Base-by-base conservation (phyloP, 2,329 filamentous ascomycete genomes). In the Colletotrichum magnum region DNA sequence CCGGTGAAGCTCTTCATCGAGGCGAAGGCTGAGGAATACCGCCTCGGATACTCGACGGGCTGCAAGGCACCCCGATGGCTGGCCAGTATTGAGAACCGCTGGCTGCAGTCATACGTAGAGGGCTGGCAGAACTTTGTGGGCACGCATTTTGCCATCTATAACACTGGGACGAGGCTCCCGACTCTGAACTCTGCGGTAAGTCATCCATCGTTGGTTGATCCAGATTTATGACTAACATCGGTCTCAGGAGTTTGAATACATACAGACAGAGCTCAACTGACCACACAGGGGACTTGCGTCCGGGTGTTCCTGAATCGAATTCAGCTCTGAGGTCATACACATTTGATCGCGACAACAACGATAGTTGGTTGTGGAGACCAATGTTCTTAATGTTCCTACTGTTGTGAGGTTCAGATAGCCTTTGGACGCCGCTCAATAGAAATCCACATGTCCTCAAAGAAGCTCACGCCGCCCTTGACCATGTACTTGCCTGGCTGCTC, bases 391-490 rank as follows among this genome's bases (percentile, higher is more conserved):
- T 21, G 21, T 21, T 21, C 21, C 21, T 21, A 21, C 3, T 21
- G 21, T 21, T 21, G 21, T 9, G 28, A 9, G 28, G 5, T 5
- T 70, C 21, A 64, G 24, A 73, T 58, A 15, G 41, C 63, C 3
- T 68, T 60, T 1, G 68, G 39, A 16, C 62, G 68, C 13, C 60
- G 69, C 39, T 73, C 64, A 4, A 83, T 76, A 3, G 52, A 77
- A 41, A 83, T 71, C 78, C 77, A 80, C 76, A 83, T 81, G 53
- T 83, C 77, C 69, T 79, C 76, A 72, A 79, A 83, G 60, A 78
- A 83, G n/a, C 77, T 75, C 15, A 84, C 76, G 2, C 81, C 82
- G 3, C 82, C 82, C 60, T 83, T 83, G 48, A 83, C 76, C 3
- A 79, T 67, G 67, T 81, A 85, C 21, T 71, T 73, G 2, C 75